Evolutionary conservation across 176 grass and related monocot genomes (phyloP), one percentile per base, ranked within the genome.

Genomic region (Saccharum spontaneum): DNA sequence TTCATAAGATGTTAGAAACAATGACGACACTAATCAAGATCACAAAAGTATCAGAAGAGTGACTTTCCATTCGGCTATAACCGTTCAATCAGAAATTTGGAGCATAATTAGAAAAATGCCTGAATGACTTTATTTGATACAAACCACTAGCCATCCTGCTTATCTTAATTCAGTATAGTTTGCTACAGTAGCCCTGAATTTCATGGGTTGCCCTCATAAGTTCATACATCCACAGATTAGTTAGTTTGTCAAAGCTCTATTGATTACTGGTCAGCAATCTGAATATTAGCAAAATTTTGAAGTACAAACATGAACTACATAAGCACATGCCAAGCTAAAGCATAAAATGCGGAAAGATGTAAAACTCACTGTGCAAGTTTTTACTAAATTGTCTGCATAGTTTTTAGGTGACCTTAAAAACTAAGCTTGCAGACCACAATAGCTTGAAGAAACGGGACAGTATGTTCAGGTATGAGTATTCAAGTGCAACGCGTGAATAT

Each of bases 201-300:
- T 57, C 54, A 89, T 48, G 60, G 63, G 30, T 40, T 67, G 67
- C 45, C 73, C 22, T 76, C 41, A 40, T 46, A 36, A 57, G 55
- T 17, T 74, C 7, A 26, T 55, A 45, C 64, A 52, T 80, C 68
- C 33, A 38, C 50, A 69, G 3, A 50, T 50, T 49, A 45, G 49
- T 68, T 68, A 34, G 63, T 50, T 2, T 69, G 62, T 80, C 31
- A 37, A 16, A 16, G 18, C 18, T 81, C 20, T 60, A 60, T 23
- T 11, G 57, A 60, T 23, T 69, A 54, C 20, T 69, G 65, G 52
- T 24, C 28, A 82, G 5, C 45, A 54, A 69, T 39, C 65, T 36
- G 65, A 52, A 38, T 81, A 38, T 54, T 54, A 41, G 22, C 22
- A 55, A 70, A 14, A 55, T 17, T 55, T 55, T 55, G 40, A 70